Evolutionary conservation across 2,329 filamentous ascomycete species (phyloP).

Genomic region (Alternaria novae-zelandiae): DNA sequence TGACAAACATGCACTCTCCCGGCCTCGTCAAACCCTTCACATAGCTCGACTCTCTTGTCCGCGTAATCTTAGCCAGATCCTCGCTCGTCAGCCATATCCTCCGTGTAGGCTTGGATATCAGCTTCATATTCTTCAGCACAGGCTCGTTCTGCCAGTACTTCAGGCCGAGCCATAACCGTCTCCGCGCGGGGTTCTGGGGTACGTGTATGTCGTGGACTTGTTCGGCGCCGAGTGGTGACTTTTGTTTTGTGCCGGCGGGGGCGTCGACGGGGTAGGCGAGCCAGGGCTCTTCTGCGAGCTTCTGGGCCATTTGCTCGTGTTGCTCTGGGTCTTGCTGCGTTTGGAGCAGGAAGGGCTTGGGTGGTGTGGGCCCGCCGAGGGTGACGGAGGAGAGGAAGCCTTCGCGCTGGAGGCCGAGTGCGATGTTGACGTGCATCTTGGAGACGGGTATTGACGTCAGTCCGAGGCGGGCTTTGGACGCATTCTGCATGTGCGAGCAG

Average conservation of each 20-base stretch:
- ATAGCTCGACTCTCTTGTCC: conserved; percentile 70
- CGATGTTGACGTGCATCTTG: conserved; percentile 78
- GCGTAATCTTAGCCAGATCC: conserved; percentile 69
- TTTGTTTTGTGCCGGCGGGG: conserved; percentile 2
- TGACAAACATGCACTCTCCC: conserved; percentile 83
- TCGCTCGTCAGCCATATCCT: conserved; percentile 69
- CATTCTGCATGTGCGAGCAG: conserved; percentile 92
- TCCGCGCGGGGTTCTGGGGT: conserved; percentile 69
- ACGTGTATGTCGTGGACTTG: conserved; percentile 34
- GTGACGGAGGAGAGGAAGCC: conserved; percentile 84
- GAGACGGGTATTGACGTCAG: conserved; percentile 82
- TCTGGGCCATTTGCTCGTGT: conserved; percentile 39
- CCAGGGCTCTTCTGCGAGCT: conserved; percentile 51
- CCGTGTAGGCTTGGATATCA: conserved; percentile 77
- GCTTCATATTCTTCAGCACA: conserved; percentile 70
- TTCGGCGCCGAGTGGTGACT: conserved; percentile 25
- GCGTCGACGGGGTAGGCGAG: conserved; percentile 32
- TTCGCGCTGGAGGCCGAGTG: conserved; percentile 78
- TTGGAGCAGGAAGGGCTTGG: conserved; percentile 44
- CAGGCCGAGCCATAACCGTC: conserved; percentile 84
- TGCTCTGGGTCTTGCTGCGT: conserved; percentile 36
- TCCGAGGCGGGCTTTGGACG: conserved; percentile 79
- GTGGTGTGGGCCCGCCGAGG: conserved; percentile 68
- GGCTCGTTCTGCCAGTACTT: conserved; percentile 89
- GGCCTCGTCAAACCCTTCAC: conserved; percentile 75